Percentiles rank a stretch among this genome's conserved stretches.
These are phyloP conservation scores for Chaetoceros muelleri DNA, from an alignment of 108 stramenopile species.

Conservation along the genomic window DNA sequence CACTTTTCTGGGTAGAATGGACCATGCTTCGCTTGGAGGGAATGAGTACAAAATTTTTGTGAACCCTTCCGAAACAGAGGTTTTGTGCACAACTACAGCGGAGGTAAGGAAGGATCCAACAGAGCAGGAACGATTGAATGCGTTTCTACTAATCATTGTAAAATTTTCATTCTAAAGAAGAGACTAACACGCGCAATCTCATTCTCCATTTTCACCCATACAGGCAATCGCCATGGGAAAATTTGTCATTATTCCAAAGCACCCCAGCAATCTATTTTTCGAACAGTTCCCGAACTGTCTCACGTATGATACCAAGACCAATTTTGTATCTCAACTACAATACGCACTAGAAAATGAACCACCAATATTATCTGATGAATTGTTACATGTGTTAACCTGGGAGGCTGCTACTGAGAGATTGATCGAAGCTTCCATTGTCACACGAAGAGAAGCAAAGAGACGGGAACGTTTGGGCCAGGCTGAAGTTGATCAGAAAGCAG, in stretches of 20 bases:
- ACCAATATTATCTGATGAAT: slow-evolving; percentile 18
- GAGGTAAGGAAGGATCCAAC: too few species aligned
- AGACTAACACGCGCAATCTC: slow-evolving; percentile 15
- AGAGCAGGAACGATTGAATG: too few species aligned
- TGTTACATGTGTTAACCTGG: slow-evolving; percentile 41
- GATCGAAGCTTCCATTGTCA: slow-evolving; percentile 35
- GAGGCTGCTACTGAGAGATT: slow-evolving; percentile 63
- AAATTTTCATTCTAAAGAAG: too few species aligned
- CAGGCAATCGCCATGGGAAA: slow-evolving; percentile 83
- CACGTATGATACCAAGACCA: slow-evolving; percentile 28
- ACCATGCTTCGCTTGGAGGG: slow-evolving; percentile 37
- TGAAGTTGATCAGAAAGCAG: slow-evolving; percentile 15
- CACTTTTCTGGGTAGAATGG: slow-evolving; percentile 43
- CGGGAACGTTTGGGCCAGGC: slow-evolving; percentile 23
- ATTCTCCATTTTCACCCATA: slow-evolving; percentile 17
- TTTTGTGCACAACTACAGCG: slow-evolving; percentile 77
- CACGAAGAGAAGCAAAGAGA: slow-evolving; percentile 38
- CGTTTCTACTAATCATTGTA: too few species aligned
- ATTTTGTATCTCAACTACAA: slow-evolving; percentile 37
- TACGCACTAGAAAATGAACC: slow-evolving; percentile 50
- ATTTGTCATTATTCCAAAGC: slow-evolving; percentile 61
- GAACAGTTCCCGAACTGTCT: slow-evolving; percentile 66
- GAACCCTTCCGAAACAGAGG: slow-evolving; percentile 69
- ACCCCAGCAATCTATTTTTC: slow-evolving; percentile 70
- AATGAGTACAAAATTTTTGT: slow-evolving; percentile 62